Conservation (phyloP, 495 filamentous ascomycete species). For the Hypoxylon crocopeplum region DNA sequence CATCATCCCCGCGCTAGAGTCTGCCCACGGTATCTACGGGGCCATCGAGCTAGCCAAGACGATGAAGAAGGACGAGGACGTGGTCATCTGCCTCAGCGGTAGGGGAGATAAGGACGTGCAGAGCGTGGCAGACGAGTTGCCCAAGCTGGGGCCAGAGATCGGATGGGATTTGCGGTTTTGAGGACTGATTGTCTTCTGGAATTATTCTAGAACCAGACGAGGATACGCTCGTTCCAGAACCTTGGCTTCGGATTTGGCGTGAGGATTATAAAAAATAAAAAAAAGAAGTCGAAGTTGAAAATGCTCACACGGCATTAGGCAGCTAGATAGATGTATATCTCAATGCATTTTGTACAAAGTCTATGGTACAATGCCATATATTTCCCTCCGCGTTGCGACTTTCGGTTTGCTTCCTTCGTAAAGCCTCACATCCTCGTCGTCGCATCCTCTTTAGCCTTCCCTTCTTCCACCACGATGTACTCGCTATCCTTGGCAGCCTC, state of each 20-base stretch:
- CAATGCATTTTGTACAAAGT: constrained; percentile 18
- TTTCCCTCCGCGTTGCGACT: no score
- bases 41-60: constrained; percentile 89
- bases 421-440: no score
- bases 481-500: constrained; percentile 28
- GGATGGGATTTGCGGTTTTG: constrained; percentile 91
- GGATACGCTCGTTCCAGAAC: background rate
- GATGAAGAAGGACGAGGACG: constrained; percentile 84
- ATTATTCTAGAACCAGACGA: no score
- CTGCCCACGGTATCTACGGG: constrained; percentile 89
- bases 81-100: constrained; percentile 94
- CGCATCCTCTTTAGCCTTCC: background rate
- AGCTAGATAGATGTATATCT: constrained; percentile 22
- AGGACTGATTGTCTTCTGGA: no score
- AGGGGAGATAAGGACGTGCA: constrained; percentile 98
- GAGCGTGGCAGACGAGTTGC: constrained; percentile 94
- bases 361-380: constrained; percentile 29
- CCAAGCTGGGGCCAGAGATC: constrained; percentile 86
- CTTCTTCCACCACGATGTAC: background rate
- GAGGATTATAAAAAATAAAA: constrained; percentile 6
- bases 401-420: no score
- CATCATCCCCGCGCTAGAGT: constrained; percentile 95
- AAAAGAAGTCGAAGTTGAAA: background rate
- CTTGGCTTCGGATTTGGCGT: constrained; percentile 9
- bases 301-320: constrained; percentile 6